phyloP scores from a whole-genome alignment of 2,329 filamentous ascomycete genomes.

The Daldinia eschscholtzii region DNA sequence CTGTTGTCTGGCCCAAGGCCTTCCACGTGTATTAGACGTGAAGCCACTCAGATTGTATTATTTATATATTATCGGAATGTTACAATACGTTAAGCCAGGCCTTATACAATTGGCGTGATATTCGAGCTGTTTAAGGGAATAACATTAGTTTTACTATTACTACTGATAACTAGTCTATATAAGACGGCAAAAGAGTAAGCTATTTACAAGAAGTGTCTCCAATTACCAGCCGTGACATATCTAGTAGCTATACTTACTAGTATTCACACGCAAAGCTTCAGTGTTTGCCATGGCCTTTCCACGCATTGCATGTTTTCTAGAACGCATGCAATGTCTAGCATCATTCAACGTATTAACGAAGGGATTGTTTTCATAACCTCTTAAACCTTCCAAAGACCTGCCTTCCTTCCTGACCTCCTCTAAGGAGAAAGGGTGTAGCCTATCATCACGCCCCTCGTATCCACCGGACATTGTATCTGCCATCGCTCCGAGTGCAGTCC shows the following conservation, averaged over 20 bases:
- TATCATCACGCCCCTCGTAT: constrained; percentile 50
- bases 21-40: no score
- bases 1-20: no score
- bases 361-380: constrained; percentile 42
- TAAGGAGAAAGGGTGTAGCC: constrained; percentile 51
- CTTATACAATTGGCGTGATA: background rate
- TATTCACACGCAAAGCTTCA: background rate
- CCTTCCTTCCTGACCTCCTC: constrained; percentile 40
- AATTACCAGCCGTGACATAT: background rate
- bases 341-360: constrained; percentile 33
- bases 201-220: background rate
- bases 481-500: constrained; percentile 57
- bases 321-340: constrained; percentile 5
- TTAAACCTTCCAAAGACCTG: constrained; percentile 39
- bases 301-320: background rate
- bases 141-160: background rate
- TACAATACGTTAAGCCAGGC: background rate
- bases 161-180: background rate
- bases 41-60: no score
- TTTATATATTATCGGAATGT: no score
- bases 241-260: background rate
- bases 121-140: background rate
- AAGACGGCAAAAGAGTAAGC: background rate
- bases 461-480: constrained; percentile 43
- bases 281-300: background rate